Evolutionary conservation across 2,329 filamentous ascomycete species (phyloP), one percentile per base, ranked within the genome.

Genomic region (Calonectria honghensis): DNA sequence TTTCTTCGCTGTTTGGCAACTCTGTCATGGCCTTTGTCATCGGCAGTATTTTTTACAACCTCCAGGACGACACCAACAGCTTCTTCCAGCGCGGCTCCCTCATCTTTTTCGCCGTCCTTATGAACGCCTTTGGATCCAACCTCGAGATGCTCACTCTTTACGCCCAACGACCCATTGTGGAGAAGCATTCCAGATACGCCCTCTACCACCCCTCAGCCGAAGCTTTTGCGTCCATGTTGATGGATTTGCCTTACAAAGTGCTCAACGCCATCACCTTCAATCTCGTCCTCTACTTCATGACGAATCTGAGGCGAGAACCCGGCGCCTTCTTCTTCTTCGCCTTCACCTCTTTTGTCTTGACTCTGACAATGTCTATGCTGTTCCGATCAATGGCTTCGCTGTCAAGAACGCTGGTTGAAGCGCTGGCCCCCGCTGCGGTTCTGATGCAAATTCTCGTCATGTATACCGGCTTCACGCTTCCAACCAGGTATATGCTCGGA

Each of bases 301-400:
- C 85, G 0, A 83, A 86, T 35, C 79, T 89, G 1, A 83, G 84
- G 4, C 83, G 86, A 18, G 84, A 85, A 59, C 83, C 87, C 4
- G 86, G 85, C 6, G 80, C 83, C 9, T 89, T 88, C 79, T 89
- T 88, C 80, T 86, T 85, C 76, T 89, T 86, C 75, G 76, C 85
- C 3, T 77, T 89, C 1, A 80, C 88, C 45, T 85, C 85, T 10
- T 86, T 93, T 80, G 81, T 88, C 35, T 86, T 88, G 6, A 91
- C 89, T 0, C 79, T 93, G 76, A 88, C 88, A 71, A 93, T 93
- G 91, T 92, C 90, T 6, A 52, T 92, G 90, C 87, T 81, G 1
- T 93, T 63, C 24, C 57, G 57, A 39, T 63, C 57, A 9, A 92
- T 4, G 85, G 91, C 45, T 91, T 90, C 45, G 27, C 32, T 48